Base-by-base conservation (phyloP, 805 yeast species). In the Saccharomycopsis lassenensis region DNA sequence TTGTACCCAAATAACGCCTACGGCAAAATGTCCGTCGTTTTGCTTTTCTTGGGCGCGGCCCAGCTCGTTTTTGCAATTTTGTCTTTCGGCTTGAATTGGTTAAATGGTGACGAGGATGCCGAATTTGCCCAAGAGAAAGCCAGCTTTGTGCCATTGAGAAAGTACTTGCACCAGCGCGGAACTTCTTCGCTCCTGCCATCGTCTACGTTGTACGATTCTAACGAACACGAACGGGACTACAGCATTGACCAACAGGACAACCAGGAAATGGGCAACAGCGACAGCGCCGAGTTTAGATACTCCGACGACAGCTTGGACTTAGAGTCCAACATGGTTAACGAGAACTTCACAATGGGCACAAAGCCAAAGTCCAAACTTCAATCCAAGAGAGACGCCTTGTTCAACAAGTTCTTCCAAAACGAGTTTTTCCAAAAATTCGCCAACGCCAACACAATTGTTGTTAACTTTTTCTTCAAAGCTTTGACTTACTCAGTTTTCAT, bases 1-100 rank as follows among this genome's bases (percentile, higher is more conserved):
- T 60, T 84, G 48, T 89, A 84, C 53, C 94, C 94, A 1, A 63
- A 68, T 27, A 83, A 83, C 52, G 77, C 80, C 1, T 86, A 86
- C 56, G 58, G 71, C 10, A 69, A 66, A 48, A 74, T 82, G 73
- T 67, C 80, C 17, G 60, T 69, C 51, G 68, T 81, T 7, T 56
- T 85, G 40, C 56, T 78, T 7, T 52, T 77, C 33, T 54, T 74
- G 7, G 55, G 75, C 2, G 39, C 67, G 2, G 56, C 62, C 2
- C 94, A 83, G 46, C 71, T 68, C 50, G 42, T 62, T 8, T 51
- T 72, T 12, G 77, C 85, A 0, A 46, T 76, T 5, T 49, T 79
- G 23, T 57, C 63, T 32, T 55, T 62, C 7, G 66, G 73, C 2
- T 57, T 68, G 14, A 59, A 56, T 41, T 63, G 69, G 68, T 44